Evolutionary conservation across 805 yeast species (phyloP).

Genomic region (Huiozyma naganishii): DNA sequence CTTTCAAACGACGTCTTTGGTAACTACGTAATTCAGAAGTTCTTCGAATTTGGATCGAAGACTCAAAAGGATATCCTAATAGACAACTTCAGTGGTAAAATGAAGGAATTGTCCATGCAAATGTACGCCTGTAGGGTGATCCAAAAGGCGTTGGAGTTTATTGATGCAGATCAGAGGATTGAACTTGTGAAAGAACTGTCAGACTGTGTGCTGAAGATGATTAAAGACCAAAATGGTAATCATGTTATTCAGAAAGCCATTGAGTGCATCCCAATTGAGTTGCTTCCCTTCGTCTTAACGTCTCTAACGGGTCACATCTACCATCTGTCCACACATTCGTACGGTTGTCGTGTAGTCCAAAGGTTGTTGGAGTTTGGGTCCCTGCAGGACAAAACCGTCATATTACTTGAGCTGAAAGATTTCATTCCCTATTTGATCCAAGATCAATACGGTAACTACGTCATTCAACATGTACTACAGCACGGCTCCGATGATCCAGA

Average conservation of each 20-base stretch:
- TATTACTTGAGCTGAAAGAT: slow-evolving; percentile 61
- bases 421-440: slow-evolving; percentile 70
- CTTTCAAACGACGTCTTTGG: slow-evolving; percentile 96
- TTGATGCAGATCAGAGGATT: slow-evolving; percentile 53
- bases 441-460: slow-evolving; percentile 97
- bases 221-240: slow-evolving; percentile 95
- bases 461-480: slow-evolving; percentile 89
- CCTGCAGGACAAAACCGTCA: slow-evolving; percentile 49
- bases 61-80: slow-evolving; percentile 62
- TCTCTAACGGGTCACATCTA: slow-evolving; percentile 62
- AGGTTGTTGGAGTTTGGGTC: slow-evolving; percentile 75
- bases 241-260: slow-evolving; percentile 95
- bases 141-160: slow-evolving; percentile 79
- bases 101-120: slow-evolving; percentile 69
- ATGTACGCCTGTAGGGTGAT: slow-evolving; percentile 98
- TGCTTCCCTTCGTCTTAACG: slow-evolving; percentile 60
- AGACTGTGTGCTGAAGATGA: slow-evolving; percentile 50
- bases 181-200: slow-evolving; percentile 60
- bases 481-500: slow-evolving; percentile 15
- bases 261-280: slow-evolving; percentile 67
- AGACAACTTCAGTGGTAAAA: slow-evolving; percentile 45
- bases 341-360: slow-evolving; percentile 96
- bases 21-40: slow-evolving; percentile 91
- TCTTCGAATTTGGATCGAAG: slow-evolving; percentile 69
- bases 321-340: slow-evolving; percentile 87